Percentiles rank a stretch among this genome's conserved stretches.
phyloP scores from a whole-genome alignment of 2,329 filamentous ascomycete genomes.

The Cercospora sp. region DNA sequence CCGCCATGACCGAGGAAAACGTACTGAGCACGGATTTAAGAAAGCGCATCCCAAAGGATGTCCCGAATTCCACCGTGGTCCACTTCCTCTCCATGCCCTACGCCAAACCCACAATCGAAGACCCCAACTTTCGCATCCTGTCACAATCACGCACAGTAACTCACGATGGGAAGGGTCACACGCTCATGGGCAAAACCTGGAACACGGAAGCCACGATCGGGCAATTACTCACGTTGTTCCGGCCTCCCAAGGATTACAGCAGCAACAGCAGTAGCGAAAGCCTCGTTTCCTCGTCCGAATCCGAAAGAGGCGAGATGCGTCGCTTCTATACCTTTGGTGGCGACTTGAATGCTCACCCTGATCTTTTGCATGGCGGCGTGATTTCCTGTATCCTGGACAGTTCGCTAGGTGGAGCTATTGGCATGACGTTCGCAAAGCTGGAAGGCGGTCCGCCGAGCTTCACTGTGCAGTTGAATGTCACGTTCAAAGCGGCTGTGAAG shows the following conservation, averaged over 20 bases:
- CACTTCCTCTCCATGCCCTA: constrained; percentile 26
- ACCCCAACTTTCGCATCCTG: constrained; percentile 21
- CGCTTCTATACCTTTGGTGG: constrained; percentile 28
- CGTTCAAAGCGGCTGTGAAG: constrained; percentile 25
- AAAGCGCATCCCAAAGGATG: constrained; percentile 2
- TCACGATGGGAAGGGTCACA: constrained; percentile 25
- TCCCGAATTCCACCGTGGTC: constrained; percentile 22
- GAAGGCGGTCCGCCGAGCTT: constrained; percentile 18
- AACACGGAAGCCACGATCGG: constrained; percentile 25
- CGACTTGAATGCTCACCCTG: constrained; percentile 28
- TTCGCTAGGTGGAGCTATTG: constrained; percentile 21
- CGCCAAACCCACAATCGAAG: constrained; percentile 16
- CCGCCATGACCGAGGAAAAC: not conserved
- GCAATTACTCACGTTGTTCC: constrained; percentile 22
- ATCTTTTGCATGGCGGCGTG: constrained; percentile 27
- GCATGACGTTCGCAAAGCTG: constrained; percentile 19
- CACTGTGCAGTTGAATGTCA: constrained; percentile 29
- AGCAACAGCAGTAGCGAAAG: not conserved
- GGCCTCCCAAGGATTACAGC: constrained; percentile 3
- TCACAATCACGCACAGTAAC: constrained; percentile 24
- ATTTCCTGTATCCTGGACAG: constrained; percentile 26
- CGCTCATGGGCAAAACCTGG: constrained; percentile 30
- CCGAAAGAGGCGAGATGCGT: constrained; percentile 19
- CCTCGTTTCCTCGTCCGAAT: constrained; percentile 15
- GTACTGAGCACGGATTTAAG: not conserved